Evolutionary conservation across 2,329 filamentous ascomycete genomes (phyloP).

Genomic region (Fusarium oxysporum): DNA sequence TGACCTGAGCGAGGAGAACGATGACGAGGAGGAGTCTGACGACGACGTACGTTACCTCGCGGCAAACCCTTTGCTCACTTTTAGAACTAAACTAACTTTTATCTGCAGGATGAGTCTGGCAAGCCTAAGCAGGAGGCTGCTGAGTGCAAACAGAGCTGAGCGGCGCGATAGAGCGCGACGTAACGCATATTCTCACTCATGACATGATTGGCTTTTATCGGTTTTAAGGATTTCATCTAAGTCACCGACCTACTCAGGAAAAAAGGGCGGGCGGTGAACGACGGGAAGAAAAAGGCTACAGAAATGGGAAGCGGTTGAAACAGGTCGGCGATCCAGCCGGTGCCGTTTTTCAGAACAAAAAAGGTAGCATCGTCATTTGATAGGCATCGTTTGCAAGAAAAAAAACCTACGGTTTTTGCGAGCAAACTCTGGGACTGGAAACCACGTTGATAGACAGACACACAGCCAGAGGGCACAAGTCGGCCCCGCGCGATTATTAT

Average conservation of each 20-base stretch:
- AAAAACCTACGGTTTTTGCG: constrained; percentile 37
- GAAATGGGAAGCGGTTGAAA: constrained; percentile 42
- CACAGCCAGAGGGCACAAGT: constrained; percentile 44
- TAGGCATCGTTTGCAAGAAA: constrained; percentile 44
- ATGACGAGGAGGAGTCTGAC: constrained; percentile 84
- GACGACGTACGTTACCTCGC: constrained; percentile 70
- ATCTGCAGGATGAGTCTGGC: constrained; percentile 78
- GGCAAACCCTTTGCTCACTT: neutral
- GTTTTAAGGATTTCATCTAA: constrained; percentile 42
- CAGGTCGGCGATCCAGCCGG: constrained; percentile 43
- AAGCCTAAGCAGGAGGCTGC: constrained; percentile 95
- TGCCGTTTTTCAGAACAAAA: constrained; percentile 42
- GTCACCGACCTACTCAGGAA: constrained; percentile 38
- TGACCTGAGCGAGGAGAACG: constrained; percentile 84
- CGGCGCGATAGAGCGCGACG: constrained; percentile 51
- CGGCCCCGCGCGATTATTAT: constrained; percentile 40
- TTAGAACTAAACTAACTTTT: constrained; percentile 17
- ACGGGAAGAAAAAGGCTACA: constrained; percentile 46
- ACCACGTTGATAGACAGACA: constrained; percentile 48
- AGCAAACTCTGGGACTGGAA: constrained; percentile 43
- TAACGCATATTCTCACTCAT: constrained; percentile 36
- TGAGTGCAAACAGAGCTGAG: constrained; percentile 95
- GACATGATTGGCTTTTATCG: constrained; percentile 43
- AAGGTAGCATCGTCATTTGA: constrained; percentile 46
- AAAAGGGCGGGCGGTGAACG: constrained; percentile 37